Evolutionary conservation across 2,329 filamentous ascomycete species (phyloP).

Genomic region (Decorospora gaudefroyi): DNA sequence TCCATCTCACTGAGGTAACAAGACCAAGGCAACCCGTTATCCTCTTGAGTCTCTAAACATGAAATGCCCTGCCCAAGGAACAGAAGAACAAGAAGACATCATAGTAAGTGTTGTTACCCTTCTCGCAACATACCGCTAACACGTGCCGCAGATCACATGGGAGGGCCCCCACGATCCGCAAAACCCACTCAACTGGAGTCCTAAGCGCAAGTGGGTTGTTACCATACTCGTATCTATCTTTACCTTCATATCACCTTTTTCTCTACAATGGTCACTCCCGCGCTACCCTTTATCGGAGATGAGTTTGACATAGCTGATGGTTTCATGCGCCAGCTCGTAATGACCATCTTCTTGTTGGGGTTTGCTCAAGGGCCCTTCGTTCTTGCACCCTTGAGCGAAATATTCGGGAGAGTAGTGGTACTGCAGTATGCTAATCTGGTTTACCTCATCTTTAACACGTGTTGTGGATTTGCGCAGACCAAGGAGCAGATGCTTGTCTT

Average conservation of each 20-base stretch:
- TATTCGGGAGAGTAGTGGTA: constrained; percentile 43
- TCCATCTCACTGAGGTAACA: too few species aligned
- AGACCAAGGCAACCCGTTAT: too few species aligned
- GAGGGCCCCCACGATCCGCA: constrained; percentile 52
- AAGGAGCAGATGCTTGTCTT: constrained; percentile 42
- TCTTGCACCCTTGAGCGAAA: constrained; percentile 43
- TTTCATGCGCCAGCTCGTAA: constrained; percentile 37
- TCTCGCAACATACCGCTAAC: constrained; percentile 10
- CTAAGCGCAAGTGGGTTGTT: constrained; percentile 52
- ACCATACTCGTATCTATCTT: constrained; percentile 52
- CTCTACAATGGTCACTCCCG: constrained; percentile 49
- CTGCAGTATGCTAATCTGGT: constrained; percentile 43
- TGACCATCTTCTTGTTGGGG: constrained; percentile 47
- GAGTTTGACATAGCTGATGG: constrained; percentile 42
- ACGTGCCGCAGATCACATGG: constrained; percentile 46
- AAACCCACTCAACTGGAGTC: constrained; percentile 56
- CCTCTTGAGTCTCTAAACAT: too few species aligned
- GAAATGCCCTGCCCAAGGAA: too few species aligned
- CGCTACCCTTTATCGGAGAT: constrained; percentile 32
- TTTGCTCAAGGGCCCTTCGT: constrained; percentile 47
- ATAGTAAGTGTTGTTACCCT: constrained; percentile 16
- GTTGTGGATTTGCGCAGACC: constrained; percentile 41
- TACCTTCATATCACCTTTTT: constrained; percentile 48
- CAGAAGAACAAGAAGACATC: constrained; percentile 21
- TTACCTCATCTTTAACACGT: constrained; percentile 43